Evolutionary conservation across 1,284 basidiomycete species (phyloP).

Genomic region (Fistulina hepatica): DNA sequence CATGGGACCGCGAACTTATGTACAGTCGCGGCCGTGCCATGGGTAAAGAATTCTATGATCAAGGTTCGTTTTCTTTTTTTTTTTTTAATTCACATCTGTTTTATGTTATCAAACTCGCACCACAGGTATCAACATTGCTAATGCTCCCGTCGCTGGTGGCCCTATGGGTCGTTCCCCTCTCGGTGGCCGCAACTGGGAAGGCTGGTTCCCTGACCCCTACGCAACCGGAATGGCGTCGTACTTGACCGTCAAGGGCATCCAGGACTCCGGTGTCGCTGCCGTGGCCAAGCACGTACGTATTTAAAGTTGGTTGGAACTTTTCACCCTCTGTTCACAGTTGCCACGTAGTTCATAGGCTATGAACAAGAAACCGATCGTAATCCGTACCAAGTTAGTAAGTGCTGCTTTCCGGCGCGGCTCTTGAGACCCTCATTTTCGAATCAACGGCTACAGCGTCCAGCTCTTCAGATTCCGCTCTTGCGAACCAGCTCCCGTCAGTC

Average conservation of each 20-base stretch:
- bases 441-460: too few relatives aligned
- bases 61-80: slow-evolving; percentile 30
- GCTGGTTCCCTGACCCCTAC: slow-evolving; percentile 38
- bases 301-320: background rate
- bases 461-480: too few relatives aligned
- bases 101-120: background rate
- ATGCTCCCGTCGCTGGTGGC: slow-evolving; percentile 8
- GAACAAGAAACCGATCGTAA: slow-evolving; percentile 25
- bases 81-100: slow-evolving; percentile 27
- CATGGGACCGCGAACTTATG: slow-evolving; percentile 26
- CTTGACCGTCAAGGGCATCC: slow-evolving; percentile 34
- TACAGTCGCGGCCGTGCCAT: slow-evolving; percentile 41
- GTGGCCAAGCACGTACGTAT: slow-evolving; percentile 25
- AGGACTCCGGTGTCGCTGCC: slow-evolving; percentile 33
- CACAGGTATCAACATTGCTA: background rate
- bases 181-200: slow-evolving; percentile 80
- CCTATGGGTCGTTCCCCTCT: slow-evolving; percentile 52
- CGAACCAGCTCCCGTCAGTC: too few relatives aligned
- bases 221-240: slow-evolving; percentile 33
- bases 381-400: too few relatives aligned
- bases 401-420: too few relatives aligned
- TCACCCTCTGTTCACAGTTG: background rate
- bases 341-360: slow-evolving; percentile 23
- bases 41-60: slow-evolving; percentile 46
- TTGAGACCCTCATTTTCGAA: too few relatives aligned